Evolutionary conservation across 2,329 filamentous ascomycete genomes (phyloP).

Genomic region (Falciphora oryzae): DNA sequence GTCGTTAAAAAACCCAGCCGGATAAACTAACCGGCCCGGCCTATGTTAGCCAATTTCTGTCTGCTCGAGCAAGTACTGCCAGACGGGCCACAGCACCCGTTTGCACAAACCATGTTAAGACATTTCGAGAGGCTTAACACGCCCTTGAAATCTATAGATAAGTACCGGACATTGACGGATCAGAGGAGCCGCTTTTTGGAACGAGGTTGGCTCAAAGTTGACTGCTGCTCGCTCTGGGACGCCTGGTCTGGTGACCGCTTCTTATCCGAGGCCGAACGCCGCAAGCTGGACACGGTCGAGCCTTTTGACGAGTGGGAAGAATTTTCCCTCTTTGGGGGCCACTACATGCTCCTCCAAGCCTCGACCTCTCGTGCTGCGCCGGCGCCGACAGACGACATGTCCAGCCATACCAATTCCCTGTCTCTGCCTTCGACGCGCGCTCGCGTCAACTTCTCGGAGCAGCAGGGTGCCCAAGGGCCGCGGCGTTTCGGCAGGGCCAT

Average conservation of each 20-base stretch:
- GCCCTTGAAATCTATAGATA: conserved; percentile 65
- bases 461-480: conserved; percentile 35
- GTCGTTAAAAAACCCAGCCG: neutral
- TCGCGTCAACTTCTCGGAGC: conserved; percentile 16
- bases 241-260: conserved; percentile 70
- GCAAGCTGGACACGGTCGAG: conserved; percentile 62
- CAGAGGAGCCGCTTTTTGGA: conserved; percentile 63
- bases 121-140: conserved; percentile 80
- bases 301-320: conserved; percentile 97
- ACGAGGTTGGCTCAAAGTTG: conserved; percentile 61
- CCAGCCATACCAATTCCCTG: neutral
- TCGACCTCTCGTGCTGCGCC: conserved; percentile 27
- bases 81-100: conserved; percentile 70
- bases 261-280: conserved; percentile 53
- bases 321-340: conserved; percentile 75
- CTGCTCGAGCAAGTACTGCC: conserved; percentile 83
- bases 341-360: conserved; percentile 76
- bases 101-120: conserved; percentile 77
- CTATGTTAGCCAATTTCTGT: conserved; percentile 64
- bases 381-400: neutral
- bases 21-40: conserved; percentile 13
- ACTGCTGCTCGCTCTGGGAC: conserved; percentile 70
- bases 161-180: conserved; percentile 59
- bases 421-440: conserved; percentile 9
- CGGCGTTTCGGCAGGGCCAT: conserved; percentile 58